Conservation (phyloP, 352 stramenopile genomes). For the Phytophthora multivora region DNA sequence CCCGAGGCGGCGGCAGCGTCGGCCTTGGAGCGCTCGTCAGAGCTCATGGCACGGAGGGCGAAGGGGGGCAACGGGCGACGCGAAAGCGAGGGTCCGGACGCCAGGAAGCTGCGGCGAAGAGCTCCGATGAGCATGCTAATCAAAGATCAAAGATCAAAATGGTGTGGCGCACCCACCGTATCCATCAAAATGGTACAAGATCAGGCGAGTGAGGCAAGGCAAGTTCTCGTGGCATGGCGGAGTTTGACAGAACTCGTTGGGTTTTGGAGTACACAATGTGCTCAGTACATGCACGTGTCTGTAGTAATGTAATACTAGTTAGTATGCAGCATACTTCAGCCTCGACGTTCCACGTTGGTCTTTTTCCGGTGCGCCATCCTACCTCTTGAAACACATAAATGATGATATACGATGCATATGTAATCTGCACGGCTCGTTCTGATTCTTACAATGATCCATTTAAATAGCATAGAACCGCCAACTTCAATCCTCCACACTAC, state of each 20-base stretch:
- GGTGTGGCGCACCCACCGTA: constrained; percentile 1
- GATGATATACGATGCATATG: neutral
- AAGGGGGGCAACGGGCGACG: constrained; percentile 16
- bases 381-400: neutral
- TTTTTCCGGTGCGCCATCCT: neutral
- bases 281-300: too few species aligned
- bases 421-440: neutral
- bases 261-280: neutral
- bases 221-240: neutral
- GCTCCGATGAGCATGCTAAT: constrained; percentile 29
- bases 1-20: constrained; percentile 47
- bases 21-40: constrained; percentile 65
- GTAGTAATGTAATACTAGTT: too few species aligned
- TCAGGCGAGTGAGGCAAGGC: neutral
- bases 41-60: constrained; percentile 48
- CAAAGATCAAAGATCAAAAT: neutral
- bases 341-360: neutral
- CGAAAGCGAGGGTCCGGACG: constrained; percentile 5
- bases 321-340: neutral
- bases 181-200: constrained; percentile 29
- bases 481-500: constrained; percentile 16
- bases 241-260: neutral
- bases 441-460: neutral
- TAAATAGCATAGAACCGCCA: neutral
- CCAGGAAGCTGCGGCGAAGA: constrained; percentile 21